A percentile compares a stretch with the other conserved stretches of the same genome.
These are phyloP conservation scores for Gymnopilus dilepis DNA, from an alignment of 768 basidiomycete genomes.

Conservation along the genomic window DNA sequence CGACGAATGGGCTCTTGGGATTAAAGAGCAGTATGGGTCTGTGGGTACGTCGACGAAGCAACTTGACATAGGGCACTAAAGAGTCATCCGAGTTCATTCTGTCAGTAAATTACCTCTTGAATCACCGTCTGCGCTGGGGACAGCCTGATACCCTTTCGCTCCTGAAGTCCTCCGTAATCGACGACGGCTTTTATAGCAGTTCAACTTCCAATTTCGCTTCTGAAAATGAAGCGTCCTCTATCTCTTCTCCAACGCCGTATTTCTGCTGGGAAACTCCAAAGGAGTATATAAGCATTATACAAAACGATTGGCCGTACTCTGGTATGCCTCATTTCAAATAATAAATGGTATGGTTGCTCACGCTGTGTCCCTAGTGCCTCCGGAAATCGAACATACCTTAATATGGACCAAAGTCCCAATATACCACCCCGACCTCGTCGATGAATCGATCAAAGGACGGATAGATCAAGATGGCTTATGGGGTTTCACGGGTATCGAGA, in stretches of 20 bases:
- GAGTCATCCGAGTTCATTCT: background rate
- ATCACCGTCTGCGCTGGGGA: constrained; percentile 78
- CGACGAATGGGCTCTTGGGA: constrained; percentile 56
- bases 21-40: constrained; percentile 67
- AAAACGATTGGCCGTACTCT: constrained; percentile 91
- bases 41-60: constrained; percentile 50
- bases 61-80: background rate
- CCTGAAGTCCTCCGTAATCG: constrained; percentile 59
- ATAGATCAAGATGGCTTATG: constrained; percentile 79
- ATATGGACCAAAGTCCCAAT: constrained; percentile 82
- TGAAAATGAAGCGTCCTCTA: too few species aligned
- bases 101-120: constrained; percentile 75
- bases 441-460: constrained; percentile 54
- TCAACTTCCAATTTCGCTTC: too few species aligned
- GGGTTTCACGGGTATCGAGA: constrained; percentile 73
- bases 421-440: constrained; percentile 63
- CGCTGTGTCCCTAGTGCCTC: constrained; percentile 53
- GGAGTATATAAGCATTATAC: constrained; percentile 69
- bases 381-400: constrained; percentile 73
- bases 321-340: constrained; percentile 40
- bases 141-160: constrained; percentile 66
- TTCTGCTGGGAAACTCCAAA: constrained; percentile 69
- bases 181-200: constrained; percentile 15
- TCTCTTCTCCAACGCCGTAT: constrained; percentile 50
- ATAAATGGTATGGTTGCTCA: background rate